Evolutionary conservation across 2,329 filamentous ascomycete species (phyloP), one percentile per base, ranked within the genome.

Genomic region (Trichoderma cornu-damae): DNA sequence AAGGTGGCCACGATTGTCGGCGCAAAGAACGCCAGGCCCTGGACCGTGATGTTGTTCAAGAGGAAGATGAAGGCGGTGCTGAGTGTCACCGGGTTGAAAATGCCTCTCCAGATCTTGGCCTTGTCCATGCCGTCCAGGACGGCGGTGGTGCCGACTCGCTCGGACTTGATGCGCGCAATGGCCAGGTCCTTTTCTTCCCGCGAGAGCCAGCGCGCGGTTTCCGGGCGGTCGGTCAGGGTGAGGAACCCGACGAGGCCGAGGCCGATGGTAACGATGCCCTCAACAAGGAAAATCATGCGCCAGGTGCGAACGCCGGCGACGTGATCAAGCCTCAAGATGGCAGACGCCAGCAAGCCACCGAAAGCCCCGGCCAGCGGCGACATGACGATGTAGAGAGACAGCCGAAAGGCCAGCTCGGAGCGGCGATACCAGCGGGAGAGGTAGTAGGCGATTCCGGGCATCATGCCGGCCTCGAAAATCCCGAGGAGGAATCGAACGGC

Each of bases 401-500:
- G 73, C 0, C 86, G 79, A 68, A 88, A 88, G 0, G 83, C 79
- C 5, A 90, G 73, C 69, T 90, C 87, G 49, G 79, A 79, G 30
- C 84, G 76, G n/a, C 85, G 76, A 63, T 89, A 90, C 86, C 86
- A 90, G 51, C 86, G 75, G 1, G 81, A 85, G 18, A 89, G 72
- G 64, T 89, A 90, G 69, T 89, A 90, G 0, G 86, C 85, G 38
- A 89, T 88, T 0, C 87, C 87, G 0, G 87, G 87, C 54, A 90
- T 70, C 80, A 90, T 84, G 6, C 87, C 87, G 0, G 87, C 84
- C 69, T 91, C 88, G 58, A 89, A 89, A 9, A 87, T 70, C 8
- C 84, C 84, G 0, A 89, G 77, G 0, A 89, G 61, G 63, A 90
- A 89, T 4, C 87, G 81, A 0, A 89, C 85, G 12, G 77, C 85